Base-by-base conservation (phyloP, 169 alveolate genomes). In the Plasmodium sp. region DNA sequence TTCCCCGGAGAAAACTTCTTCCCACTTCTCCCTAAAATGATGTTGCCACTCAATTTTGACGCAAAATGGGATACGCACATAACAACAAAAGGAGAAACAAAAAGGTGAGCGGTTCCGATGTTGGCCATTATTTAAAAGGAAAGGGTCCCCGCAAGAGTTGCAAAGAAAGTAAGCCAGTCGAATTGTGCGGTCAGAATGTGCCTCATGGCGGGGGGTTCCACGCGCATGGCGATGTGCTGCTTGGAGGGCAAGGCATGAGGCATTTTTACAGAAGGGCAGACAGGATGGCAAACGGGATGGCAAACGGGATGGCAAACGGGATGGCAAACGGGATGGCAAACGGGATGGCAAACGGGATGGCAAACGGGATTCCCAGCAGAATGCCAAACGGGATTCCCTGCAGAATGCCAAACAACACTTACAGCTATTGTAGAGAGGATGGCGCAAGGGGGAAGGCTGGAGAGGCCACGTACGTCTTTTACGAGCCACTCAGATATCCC, bases 401-500 rank as follows among this genome's bases (percentile, higher is more conserved):
- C 71, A 31, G 39, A 56, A 27, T 41, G 12, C 3, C 72, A 83
- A 83, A 56, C 16, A n/a, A 41, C 10, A 39, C 73, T 12, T 31
- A 58, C 10, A 83, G 16, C 36, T 62, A 34, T 83, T 31, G 73
- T 39, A 67, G 73, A 48, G 45, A 67, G 31, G 41, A 83, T 67
- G 73, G 31, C 5, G 7, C 18, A 83, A 83, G n/a, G 10, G 27
- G 31, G 16, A 36, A 58, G 4, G 92, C 18, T 14, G 41, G 14
- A 58, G 75, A 62, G 27, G 48, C 36, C 10, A 83, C 41, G 16
- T 83, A 83, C 75, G 72, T 67, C 5, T 83, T 58, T 83, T 83
- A 83, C 75, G 92, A 83, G 67, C 92, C 92, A 16, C 62, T 83
- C 27, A 83, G 72, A n/a, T 83, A 83, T 83, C 92, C 92, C 41